Percentiles rank a stretch among this genome's conserved stretches.
These are phyloP conservation scores for Tympanopsis confertula DNA, from an alignment of 2,329 filamentous ascomycete genomes.

Conservation along the genomic window DNA sequence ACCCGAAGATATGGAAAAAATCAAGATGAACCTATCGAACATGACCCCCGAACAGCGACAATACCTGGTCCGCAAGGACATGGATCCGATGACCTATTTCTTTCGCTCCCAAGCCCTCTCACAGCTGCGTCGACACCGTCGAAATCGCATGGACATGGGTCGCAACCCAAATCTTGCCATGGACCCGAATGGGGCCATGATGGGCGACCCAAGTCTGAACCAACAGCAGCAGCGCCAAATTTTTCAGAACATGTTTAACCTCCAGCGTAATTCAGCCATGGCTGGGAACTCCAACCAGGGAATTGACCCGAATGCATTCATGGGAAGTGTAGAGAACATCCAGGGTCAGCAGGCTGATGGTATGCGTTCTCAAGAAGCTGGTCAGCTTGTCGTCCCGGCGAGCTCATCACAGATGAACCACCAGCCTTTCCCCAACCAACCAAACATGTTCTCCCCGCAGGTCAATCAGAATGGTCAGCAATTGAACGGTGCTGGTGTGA, in stretches of 20 bases:
- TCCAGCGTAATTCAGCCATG: constrained; percentile 21
- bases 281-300: constrained; percentile 16
- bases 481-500: constrained; percentile 20
- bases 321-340: constrained; percentile 38
- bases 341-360: constrained; percentile 49
- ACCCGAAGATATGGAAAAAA: constrained; percentile 30
- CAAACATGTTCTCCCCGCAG: constrained; percentile 25
- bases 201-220: constrained; percentile 22
- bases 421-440: constrained; percentile 22
- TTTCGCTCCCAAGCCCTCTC: constrained; percentile 34
- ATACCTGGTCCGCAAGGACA: constrained; percentile 25
- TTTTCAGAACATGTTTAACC: constrained; percentile 25
- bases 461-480: constrained; percentile 17
- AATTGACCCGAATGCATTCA: constrained; percentile 21
- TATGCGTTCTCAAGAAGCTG: constrained; percentile 46
- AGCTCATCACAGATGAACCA: constrained; percentile 28
- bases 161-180: constrained; percentile 12
- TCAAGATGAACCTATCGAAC: constrained; percentile 29
- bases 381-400: constrained; percentile 51
- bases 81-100: constrained; percentile 35
- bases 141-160: constrained; percentile 4
- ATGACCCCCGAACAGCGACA: constrained; percentile 33
- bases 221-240: constrained; percentile 22
- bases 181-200: constrained; percentile 14
- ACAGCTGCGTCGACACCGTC: constrained; percentile 21